Conservation (phyloP, 2,329 filamentous ascomycete genomes). For the Graphilbum sp. region DNA sequence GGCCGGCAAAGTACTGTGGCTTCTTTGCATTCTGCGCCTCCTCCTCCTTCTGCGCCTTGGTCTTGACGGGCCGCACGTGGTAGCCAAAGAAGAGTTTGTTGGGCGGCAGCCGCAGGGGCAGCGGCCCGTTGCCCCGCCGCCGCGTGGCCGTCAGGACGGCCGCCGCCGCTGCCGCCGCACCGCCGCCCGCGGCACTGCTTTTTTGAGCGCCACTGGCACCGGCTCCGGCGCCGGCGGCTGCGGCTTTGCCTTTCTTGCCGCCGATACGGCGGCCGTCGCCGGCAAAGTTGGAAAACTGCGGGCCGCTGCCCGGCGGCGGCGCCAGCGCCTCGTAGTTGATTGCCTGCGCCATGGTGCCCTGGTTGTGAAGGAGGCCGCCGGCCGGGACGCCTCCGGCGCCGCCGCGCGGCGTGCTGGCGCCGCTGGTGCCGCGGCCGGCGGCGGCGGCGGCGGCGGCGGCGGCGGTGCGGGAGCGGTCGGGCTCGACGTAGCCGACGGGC, state of each 20-base stretch:
- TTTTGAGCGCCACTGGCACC: not conserved
- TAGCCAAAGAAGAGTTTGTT: constrained; percentile 97
- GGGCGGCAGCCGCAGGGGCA: constrained; percentile 66
- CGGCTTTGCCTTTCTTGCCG: constrained; percentile 63
- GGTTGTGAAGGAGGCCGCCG: constrained; percentile 62
- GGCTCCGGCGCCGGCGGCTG: constrained; percentile 21
- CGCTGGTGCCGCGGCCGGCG: constrained; percentile 33
- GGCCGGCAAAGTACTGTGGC: constrained; percentile 59
- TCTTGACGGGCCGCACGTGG: constrained; percentile 75
- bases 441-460: constrained; percentile 33
- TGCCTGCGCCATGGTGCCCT: constrained; percentile 92
- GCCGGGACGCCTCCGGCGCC: constrained; percentile 46
- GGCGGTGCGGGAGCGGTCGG: constrained; percentile 36
- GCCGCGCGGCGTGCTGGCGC: constrained; percentile 75
- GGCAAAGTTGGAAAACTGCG: constrained; percentile 62
- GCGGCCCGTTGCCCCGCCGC: constrained; percentile 56
- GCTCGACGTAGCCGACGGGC: constrained; percentile 87
- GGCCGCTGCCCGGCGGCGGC: constrained; percentile 33
- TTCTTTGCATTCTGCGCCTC: constrained; percentile 48
- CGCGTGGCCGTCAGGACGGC: constrained; percentile 17
- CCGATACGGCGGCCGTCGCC: constrained; percentile 68
- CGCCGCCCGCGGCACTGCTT: not conserved
- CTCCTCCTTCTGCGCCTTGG: constrained; percentile 52
- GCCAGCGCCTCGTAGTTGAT: constrained; percentile 93
- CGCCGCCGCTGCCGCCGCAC: constrained; percentile 37